A percentile compares a stretch with the other conserved stretches of the same genome.
These are phyloP conservation scores for Leccinum sublutescens DNA, from an alignment of 768 basidiomycete genomes.

Conservation along the genomic window DNA sequence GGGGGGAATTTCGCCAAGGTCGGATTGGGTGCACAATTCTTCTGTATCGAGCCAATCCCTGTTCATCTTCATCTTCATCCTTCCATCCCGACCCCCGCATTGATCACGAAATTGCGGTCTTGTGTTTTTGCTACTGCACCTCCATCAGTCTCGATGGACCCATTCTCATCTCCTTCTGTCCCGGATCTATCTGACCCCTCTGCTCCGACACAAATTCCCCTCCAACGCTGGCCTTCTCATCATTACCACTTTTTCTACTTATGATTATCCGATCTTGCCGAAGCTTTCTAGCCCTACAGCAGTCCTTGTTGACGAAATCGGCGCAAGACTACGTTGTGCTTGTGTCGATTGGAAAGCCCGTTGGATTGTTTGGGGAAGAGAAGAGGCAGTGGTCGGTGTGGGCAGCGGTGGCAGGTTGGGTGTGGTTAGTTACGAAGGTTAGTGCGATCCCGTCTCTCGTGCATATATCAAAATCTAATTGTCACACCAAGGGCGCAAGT, in stretches of 20 bases:
- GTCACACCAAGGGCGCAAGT: constrained; percentile 44
- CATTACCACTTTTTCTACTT: no score
- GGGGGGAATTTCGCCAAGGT: no score
- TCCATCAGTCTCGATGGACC: constrained; percentile 23
- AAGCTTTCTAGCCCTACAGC: constrained; percentile 65
- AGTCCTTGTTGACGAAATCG: constrained; percentile 79
- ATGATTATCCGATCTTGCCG: constrained; percentile 32
- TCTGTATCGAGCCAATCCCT: constrained; percentile 87
- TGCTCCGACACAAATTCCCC: constrained; percentile 20
- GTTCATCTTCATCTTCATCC: constrained; percentile 61
- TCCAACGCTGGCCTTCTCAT: constrained; percentile 47
- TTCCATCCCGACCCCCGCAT: constrained; percentile 76
- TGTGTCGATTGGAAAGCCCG: constrained; percentile 70
- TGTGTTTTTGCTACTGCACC: constrained; percentile 50
- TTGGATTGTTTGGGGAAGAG: constrained; percentile 81
- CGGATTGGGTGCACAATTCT: constrained; percentile 55
- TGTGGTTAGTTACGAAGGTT: constrained; percentile 92
- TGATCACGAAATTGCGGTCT: constrained; percentile 73
- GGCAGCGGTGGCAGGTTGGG: constrained; percentile 78
- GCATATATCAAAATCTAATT: neutral
- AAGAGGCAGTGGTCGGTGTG: constrained; percentile 90
- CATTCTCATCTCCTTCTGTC: constrained; percentile 15
- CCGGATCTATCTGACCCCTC: constrained; percentile 17
- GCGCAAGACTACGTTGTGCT: constrained; percentile 80
- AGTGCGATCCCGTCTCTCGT: neutral